These are phyloP conservation scores for Oropetium thomaeum DNA, from an alignment of 176 grass and related monocot species.

Conservation along the genomic window DNA sequence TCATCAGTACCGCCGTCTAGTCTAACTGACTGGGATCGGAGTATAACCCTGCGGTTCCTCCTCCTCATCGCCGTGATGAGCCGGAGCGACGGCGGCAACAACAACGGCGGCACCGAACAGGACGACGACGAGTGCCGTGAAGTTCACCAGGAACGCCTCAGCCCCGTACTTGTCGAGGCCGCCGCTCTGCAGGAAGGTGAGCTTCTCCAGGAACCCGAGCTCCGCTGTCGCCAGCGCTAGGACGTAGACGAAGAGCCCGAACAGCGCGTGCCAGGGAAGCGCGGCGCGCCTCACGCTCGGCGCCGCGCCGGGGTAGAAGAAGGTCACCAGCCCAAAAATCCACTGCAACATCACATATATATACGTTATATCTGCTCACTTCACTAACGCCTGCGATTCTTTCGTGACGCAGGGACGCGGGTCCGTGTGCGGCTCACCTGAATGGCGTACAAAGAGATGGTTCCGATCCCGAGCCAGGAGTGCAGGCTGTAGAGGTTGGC, in stretches of 20 bases:
- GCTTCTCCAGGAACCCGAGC: constrained; percentile 88
- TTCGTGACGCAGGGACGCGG: not conserved
- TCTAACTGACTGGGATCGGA: constrained; percentile 51
- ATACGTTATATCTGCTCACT: too few species aligned
- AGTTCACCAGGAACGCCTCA: constrained; percentile 84
- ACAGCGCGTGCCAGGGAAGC: constrained; percentile 86
- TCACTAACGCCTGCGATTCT: not conserved
- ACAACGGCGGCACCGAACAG: constrained; percentile 65
- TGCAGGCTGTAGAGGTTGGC: constrained; percentile 91
- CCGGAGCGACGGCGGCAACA: constrained; percentile 57
- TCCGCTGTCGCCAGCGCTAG: constrained; percentile 69
- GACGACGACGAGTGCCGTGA: constrained; percentile 63
- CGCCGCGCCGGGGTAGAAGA: constrained; percentile 63
- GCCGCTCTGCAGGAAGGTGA: constrained; percentile 76
- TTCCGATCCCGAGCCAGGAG: constrained; percentile 86
- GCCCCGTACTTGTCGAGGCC: constrained; percentile 72
- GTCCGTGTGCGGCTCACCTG: constrained; percentile 32
- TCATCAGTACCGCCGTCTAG: not conserved
- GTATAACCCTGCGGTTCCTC: constrained; percentile 52
- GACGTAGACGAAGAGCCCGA: constrained; percentile 85
- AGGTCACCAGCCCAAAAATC: constrained; percentile 73
- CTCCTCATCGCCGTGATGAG: constrained; percentile 42
- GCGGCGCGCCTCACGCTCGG: constrained; percentile 48
- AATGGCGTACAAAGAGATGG: constrained; percentile 62
- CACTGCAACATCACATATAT: too few species aligned